Conservation (phyloP, 2,329 filamentous ascomycete species). For the Cordyceps cicadae region DNA sequence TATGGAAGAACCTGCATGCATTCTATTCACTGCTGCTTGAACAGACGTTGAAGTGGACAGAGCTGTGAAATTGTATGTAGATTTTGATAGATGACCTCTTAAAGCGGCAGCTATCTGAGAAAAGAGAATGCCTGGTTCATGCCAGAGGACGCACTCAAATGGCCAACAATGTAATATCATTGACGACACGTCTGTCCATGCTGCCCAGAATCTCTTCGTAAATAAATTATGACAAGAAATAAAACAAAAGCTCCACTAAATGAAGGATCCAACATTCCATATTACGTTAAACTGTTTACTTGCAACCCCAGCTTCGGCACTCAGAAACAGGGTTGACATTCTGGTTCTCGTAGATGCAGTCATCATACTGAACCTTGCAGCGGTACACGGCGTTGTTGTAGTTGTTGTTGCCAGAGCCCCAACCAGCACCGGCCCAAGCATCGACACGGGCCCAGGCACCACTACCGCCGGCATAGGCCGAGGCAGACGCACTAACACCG, state of each 20-base stretch:
- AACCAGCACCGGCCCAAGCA: constrained; percentile 12
- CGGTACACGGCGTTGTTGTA: constrained; percentile 28
- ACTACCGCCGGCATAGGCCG: not conserved
- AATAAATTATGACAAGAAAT: not conserved
- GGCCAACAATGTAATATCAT: not conserved
- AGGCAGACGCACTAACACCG: constrained; percentile 2
- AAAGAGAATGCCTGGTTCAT: not conserved
- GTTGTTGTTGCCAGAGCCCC: constrained; percentile 24
- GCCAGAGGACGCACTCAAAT: not conserved
- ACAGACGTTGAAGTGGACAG: not conserved
- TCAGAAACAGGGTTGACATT: constrained; percentile 28
- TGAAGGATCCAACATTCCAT: not conserved
- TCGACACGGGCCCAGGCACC: constrained; percentile 9
- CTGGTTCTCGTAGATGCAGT: constrained; percentile 38
- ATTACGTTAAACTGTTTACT: constrained; percentile 14
- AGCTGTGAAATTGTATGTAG: not conserved
- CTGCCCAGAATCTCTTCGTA: not conserved
- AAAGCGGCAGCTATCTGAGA: not conserved
- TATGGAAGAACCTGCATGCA: not conserved
- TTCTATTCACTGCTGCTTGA: not conserved
- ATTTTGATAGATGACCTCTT: not conserved
- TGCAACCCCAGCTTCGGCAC: constrained; percentile 30
- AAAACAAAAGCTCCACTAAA: not conserved
- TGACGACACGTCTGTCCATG: not conserved
- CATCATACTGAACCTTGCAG: constrained; percentile 41